Evolutionary conservation across 2,329 filamentous ascomycete species (phyloP), one percentile per base, ranked within the genome.

Genomic region (Coleophoma crateriformis): DNA sequence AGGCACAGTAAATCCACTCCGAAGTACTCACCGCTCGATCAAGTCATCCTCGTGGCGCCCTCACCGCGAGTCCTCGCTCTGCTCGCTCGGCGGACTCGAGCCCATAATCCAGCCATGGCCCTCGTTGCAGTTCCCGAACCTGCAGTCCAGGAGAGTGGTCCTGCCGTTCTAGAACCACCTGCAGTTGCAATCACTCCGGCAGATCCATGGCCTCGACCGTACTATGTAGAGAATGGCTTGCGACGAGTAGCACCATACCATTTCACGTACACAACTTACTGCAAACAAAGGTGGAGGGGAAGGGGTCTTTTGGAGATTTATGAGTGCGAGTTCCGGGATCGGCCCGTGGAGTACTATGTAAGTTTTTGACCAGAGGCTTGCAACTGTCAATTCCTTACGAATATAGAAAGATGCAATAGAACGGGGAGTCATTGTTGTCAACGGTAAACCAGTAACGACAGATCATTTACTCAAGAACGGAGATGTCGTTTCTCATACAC

Each of bases 181-280:
- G 54, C 68, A 27, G 73, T 79, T 3, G 65, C 72, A 37, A 71
- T 71, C 27, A 81, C 78, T 12, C 75, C 75, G n/a, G 74, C 70
- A 59, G 74, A 76, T 60, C 79, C 79, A 22, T 66, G 72, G 74
- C 79, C 78, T 8, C 70, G 72, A 50, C 90, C 90, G 1, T 97
- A 96, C 69, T 87, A 86, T 61, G 75, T 96, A 54, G 86, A 96
- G 60, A 85, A 86, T 58, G 90, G 88, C 8, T 72, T 99, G 54
- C 85, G 91, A 46, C 84, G 90, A 55, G 86, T 96, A 33, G 78
- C 77, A 40, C 92, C 92, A 3, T 97, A 99, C 65, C 83, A 94
- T 66, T 96, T 79, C 67, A 96, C 91, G 3, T 96, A 96, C 75
- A 95, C 96, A 65, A 96, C 92, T 0, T 90, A 82, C 71, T 94